These are phyloP conservation scores for Penicillium flavigenum DNA, from an alignment of 495 filamentous ascomycete genomes.

Conservation along the genomic window DNA sequence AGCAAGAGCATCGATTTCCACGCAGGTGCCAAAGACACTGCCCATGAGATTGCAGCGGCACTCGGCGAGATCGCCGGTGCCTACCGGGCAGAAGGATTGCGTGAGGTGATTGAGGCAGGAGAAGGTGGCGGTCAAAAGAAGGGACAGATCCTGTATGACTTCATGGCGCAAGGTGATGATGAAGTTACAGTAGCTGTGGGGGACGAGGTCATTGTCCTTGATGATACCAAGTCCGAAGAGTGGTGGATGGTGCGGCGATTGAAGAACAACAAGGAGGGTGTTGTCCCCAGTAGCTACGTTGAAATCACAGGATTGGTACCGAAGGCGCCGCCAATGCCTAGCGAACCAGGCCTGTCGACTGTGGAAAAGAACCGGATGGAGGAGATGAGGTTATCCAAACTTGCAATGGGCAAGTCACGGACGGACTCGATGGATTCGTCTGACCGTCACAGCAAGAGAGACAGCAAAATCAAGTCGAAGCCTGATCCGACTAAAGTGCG, in stretches of 20 bases:
- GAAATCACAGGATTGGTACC: slow-evolving; percentile 70
- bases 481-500: slow-evolving; percentile 82
- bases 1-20: slow-evolving; percentile 96
- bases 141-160: slow-evolving; percentile 88
- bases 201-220: slow-evolving; percentile 88
- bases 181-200: slow-evolving; percentile 89
- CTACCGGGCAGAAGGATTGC: slow-evolving; percentile 75
- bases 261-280: slow-evolving; percentile 92
- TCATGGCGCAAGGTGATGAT: slow-evolving; percentile 93
- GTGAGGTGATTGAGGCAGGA: slow-evolving; percentile 82
- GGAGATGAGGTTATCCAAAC: slow-evolving; percentile 75
- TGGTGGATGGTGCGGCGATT: slow-evolving; percentile 96
- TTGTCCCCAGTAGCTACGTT: slow-evolving; percentile 96
- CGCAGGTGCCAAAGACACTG: slow-evolving; percentile 94
- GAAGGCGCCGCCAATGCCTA: slow-evolving; percentile 44
- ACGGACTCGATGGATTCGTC: slow-evolving; percentile 57
- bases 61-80: slow-evolving; percentile 89
- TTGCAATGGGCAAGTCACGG: slow-evolving; percentile 62
- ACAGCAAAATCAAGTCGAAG: slow-evolving; percentile 64
- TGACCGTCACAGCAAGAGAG: slow-evolving; percentile 66
- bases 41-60: slow-evolving; percentile 83
- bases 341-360: slow-evolving; percentile 67
- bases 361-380: slow-evolving; percentile 83
- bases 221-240: slow-evolving; percentile 89
- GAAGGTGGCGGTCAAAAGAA: slow-evolving; percentile 68